Conservation (phyloP, 1,139 yeast species). For the Geotrichum citri-aurantii region DNA sequence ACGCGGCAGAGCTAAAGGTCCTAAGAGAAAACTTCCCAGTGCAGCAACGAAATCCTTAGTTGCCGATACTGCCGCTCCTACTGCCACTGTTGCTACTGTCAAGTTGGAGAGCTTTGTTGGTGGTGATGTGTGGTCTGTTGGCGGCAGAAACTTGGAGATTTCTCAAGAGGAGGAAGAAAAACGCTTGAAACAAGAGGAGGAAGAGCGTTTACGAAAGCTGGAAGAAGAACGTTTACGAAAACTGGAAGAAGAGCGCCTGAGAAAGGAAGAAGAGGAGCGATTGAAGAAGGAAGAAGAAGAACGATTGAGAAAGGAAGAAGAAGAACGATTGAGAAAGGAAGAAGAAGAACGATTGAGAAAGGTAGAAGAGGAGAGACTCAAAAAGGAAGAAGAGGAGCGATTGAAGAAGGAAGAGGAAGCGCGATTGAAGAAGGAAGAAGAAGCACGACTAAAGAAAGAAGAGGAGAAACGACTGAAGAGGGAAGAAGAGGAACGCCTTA, state of each 20-base stretch:
- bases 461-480: conserved; percentile 25
- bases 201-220: not conserved
- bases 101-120: conserved; percentile 21
- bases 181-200: not conserved
- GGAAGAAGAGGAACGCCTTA: not conserved
- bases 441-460: conserved; percentile 43
- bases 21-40: conserved; percentile 74
- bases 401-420: not conserved
- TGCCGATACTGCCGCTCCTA: not conserved
- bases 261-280: not conserved
- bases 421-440: not conserved
- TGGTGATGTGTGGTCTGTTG: conserved; percentile 28
- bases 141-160: conserved; percentile 11
- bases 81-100: not conserved
- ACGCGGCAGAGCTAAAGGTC: conserved; percentile 62
- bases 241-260: not conserved
- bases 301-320: not conserved
- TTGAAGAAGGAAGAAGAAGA: not conserved
- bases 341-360: not conserved
- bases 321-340: not conserved
- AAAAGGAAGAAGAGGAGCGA: not conserved
- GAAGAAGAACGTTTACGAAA: not conserved
- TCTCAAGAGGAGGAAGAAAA: not conserved
- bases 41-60: conserved; percentile 28
- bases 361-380: not conserved